Evolutionary conservation across 179 eudicot genomes (phyloP).

Genomic region (Silene vulgaris): DNA sequence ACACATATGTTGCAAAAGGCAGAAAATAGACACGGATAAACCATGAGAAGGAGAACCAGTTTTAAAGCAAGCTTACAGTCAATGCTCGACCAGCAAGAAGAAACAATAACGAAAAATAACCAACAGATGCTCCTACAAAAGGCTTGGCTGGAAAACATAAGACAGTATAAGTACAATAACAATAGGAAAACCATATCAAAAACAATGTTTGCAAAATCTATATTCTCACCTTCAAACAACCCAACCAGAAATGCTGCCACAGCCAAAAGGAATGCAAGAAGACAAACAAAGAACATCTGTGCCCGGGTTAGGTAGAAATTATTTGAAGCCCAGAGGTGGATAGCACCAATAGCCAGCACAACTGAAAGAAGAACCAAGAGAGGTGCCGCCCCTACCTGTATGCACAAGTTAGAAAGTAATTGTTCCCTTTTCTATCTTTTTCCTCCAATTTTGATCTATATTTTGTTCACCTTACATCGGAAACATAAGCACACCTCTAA

Average conservation of each 20-base stretch:
- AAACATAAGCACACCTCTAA: background rate
- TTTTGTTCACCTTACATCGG: background rate
- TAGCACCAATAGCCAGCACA: slow-evolving; percentile 85
- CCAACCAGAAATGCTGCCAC: slow-evolving; percentile 91
- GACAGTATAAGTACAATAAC: slow-evolving; percentile 10
- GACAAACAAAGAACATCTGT: slow-evolving; percentile 88
- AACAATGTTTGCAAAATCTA: slow-evolving; percentile 8
- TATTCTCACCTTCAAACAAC: slow-evolving; percentile 59
- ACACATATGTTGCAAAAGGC: background rate
- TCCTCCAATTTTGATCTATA: too few relatives aligned
- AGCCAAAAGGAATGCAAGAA: slow-evolving; percentile 85
- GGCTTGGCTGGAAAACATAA: slow-evolving; percentile 52
- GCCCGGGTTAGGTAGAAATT: slow-evolving; percentile 88
- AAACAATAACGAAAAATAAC: slow-evolving; percentile 88
- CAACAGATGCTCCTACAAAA: slow-evolving; percentile 93
- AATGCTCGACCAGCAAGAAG: slow-evolving; percentile 93
- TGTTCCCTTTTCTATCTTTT: background rate
- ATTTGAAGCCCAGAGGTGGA: slow-evolving; percentile 95
- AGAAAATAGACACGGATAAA: background rate
- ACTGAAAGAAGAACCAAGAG: slow-evolving; percentile 80
- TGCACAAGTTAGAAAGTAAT: slow-evolving; percentile 13
- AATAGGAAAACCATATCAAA: slow-evolving; percentile 8
- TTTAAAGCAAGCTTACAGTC: slow-evolving; percentile 53
- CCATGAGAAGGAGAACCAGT: background rate
- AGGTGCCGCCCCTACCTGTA: slow-evolving; percentile 89